Evolutionary conservation across 1,139 yeast species (phyloP).

Genomic region (Hanseniaspora sp.): DNA sequence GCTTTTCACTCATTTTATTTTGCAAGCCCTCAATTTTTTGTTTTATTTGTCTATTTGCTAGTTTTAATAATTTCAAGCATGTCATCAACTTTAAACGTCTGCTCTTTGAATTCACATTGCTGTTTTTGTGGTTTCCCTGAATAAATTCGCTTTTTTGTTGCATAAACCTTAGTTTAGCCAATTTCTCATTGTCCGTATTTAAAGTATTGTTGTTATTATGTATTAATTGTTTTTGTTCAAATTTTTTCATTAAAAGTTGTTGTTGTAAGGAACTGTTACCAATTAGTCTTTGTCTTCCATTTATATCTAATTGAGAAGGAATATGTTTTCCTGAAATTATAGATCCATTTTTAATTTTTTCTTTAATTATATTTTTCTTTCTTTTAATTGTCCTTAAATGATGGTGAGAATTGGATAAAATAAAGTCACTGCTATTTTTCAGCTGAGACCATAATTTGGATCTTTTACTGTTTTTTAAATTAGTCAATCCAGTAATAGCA

Average conservation of each 20-base stretch:
- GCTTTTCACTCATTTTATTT: slow-evolving; percentile 28
- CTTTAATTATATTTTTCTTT: slow-evolving; percentile 11
- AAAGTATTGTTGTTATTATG: not conserved
- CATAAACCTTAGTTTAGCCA: not conserved
- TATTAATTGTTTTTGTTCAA: not conserved
- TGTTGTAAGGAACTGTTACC: not conserved
- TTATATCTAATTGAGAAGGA: slow-evolving; percentile 8
- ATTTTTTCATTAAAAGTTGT: slow-evolving; percentile 1
- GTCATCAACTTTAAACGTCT: slow-evolving; percentile 58
- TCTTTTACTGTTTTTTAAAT: slow-evolving; percentile 6
- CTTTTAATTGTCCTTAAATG: slow-evolving; percentile 14
- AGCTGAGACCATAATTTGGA: slow-evolving; percentile 6
- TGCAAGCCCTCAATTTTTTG: slow-evolving; percentile 55
- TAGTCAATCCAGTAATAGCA: slow-evolving; percentile 10
- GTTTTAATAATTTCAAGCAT: slow-evolving; percentile 58
- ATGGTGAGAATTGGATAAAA: slow-evolving; percentile 13
- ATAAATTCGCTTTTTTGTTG: slow-evolving; percentile 10
- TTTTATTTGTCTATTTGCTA: slow-evolving; percentile 65
- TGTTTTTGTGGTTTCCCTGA: not conserved
- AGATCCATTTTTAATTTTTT: slow-evolving; percentile 13
- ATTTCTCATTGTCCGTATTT: not conserved
- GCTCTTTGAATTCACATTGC: not conserved
- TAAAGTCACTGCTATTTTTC: slow-evolving; percentile 9
- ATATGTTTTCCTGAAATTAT: slow-evolving; percentile 9
- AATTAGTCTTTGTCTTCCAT: slow-evolving; percentile 1